Evolutionary conservation across 2,329 filamentous ascomycete genomes (phyloP), one percentile per base, ranked within the genome.

Genomic region (Botrytis hyacinthi): DNA sequence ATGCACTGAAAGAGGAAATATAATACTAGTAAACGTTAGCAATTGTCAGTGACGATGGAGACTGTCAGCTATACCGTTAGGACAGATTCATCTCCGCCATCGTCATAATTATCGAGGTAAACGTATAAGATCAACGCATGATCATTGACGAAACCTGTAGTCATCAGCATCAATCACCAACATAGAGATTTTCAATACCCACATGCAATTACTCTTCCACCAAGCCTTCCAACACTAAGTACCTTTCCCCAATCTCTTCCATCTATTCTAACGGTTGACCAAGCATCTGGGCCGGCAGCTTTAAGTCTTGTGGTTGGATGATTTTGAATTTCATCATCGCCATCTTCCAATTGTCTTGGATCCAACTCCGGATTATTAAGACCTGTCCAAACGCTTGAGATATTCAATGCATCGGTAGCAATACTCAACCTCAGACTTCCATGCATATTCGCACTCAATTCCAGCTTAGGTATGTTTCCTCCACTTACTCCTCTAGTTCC

Each of bases 161-260:
- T n/a, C 65, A 44, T 75, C 66, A 77, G 81, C 62, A 80, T 73
- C 65, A 44, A 7, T 12, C 57, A 59, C 35, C 32, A 44, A n/a
- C 29, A 29, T 59, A 51, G 26, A 40, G 18, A 71, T 22, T 48
- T 60, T 80, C 29, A 61, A 22, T 29, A 80, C 88, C 84, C 76
- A 91, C 95, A 98, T 73, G 95, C 96, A 84, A 98, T 96, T 70
- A 98, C 95, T 77, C 94, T 88, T 0, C 94, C 95, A 78, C 96
- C 95, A 44, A 98, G 84, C 69, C 95, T 87, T 1, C 95, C 95
- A 20, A 98, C 95, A 81, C 94, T 97, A 77, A 99, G 86, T n/a
- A 98, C 95, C 77, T 89, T 90, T 46, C 94, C 94, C 95, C 96
- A 98, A 81, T 99, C 96, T 81, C 90, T 92, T 48, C 94, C 96